Percentiles rank a stretch among this genome's conserved stretches.
These are phyloP conservation scores for Pseudocercospora pini-densiflorae DNA, from an alignment of 2,329 filamentous ascomycete species.

Conservation along the genomic window DNA sequence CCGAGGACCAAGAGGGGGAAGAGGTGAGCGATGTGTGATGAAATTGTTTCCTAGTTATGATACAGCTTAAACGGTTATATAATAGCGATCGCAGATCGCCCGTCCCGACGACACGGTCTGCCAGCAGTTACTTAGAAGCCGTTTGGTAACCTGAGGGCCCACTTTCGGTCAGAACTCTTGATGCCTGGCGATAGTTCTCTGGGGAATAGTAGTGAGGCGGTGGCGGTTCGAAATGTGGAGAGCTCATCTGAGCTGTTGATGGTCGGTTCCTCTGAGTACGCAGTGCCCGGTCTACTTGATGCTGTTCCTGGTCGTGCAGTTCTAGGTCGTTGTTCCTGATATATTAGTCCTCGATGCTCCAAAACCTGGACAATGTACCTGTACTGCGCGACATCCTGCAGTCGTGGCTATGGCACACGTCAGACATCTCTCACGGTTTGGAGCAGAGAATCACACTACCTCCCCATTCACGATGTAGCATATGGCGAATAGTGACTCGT, in stretches of 20 bases:
- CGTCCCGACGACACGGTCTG: too few relatives aligned
- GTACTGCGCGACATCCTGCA: constrained; percentile 32
- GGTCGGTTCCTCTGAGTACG: constrained; percentile 17
- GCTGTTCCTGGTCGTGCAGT: constrained; percentile 27
- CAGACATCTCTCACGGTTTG: constrained; percentile 3
- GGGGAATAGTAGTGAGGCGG: too few relatives aligned
- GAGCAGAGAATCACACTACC: constrained; percentile 33
- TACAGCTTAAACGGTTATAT: too few relatives aligned
- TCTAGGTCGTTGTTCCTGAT: constrained; percentile 33
- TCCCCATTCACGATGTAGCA: constrained; percentile 43
- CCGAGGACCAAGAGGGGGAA: too few relatives aligned
- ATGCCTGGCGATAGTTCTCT: background rate
- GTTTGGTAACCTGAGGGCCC: too few relatives aligned
- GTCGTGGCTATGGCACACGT: constrained; percentile 28
- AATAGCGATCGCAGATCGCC: too few relatives aligned
- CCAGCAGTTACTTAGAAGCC: too few relatives aligned
- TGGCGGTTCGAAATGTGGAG: background rate
- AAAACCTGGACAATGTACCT: constrained; percentile 31
- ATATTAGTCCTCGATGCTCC: constrained; percentile 35
- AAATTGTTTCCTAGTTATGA: too few relatives aligned
- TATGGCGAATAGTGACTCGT: constrained; percentile 46
- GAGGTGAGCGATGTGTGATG: too few relatives aligned
- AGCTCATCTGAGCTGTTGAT: constrained; percentile 16
- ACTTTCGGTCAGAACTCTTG: background rate
- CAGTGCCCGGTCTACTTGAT: constrained; percentile 9